These are phyloP conservation scores for Heterobasidion annosum DNA, from an alignment of 1,284 basidiomycete species.

Conservation along the genomic window DNA sequence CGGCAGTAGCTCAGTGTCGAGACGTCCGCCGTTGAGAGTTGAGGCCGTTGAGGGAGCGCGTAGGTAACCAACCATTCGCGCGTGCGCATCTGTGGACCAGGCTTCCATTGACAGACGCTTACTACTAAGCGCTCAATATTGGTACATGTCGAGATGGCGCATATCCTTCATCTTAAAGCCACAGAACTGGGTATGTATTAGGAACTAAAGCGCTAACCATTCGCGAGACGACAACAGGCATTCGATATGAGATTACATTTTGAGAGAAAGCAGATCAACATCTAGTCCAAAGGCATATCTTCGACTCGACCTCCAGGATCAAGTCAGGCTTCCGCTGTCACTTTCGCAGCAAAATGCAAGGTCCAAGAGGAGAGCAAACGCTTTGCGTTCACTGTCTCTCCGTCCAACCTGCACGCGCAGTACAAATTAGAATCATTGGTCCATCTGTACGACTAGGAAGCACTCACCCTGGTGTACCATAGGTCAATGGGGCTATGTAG, in stretches of 20 bases:
- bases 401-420: slow-evolving; percentile 46
- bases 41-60: no score
- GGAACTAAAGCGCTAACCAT: no score
- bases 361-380: slow-evolving; percentile 74
- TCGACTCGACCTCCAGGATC: neutral
- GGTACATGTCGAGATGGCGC: no score
- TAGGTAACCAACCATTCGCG: no score
- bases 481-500: slow-evolving; percentile 83
- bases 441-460: neutral
- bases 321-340: slow-evolving; percentile 18
- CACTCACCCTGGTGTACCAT: slow-evolving; percentile 83
- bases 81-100: no score
- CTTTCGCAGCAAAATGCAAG: slow-evolving; percentile 76
- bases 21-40: no score
- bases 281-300: neutral
- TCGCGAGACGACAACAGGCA: no score
- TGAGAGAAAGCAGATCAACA: neutral
- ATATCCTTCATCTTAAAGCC: no score
- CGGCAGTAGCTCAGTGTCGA: no score
- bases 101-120: no score
- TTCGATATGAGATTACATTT: neutral
- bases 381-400: slow-evolving; percentile 64
- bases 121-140: no score
- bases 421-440: slow-evolving; percentile 5
- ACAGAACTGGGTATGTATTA: no score